Conservation (phyloP, 78 protist genomes). For the Goniomonas avonlea region DNA sequence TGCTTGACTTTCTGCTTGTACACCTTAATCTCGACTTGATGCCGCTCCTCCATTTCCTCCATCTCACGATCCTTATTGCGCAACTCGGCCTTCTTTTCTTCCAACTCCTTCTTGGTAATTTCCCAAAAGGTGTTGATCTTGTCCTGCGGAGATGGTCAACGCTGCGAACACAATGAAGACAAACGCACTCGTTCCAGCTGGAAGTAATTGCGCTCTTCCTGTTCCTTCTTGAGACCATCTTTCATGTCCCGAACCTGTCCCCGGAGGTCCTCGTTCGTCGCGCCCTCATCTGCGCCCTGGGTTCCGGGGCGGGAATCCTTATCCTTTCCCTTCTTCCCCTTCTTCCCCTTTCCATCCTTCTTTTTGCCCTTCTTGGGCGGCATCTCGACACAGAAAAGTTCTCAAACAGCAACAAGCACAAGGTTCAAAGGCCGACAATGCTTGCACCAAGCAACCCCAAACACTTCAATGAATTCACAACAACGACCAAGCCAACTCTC, state of each 20-base stretch:
- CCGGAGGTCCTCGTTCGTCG: slow-evolving; percentile 8
- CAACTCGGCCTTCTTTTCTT: slow-evolving; percentile 48
- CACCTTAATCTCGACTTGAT: slow-evolving; percentile 67
- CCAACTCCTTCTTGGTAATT: slow-evolving; percentile 62
- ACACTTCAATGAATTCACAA: no score
- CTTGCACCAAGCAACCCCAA: no score
- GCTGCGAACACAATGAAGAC: background rate
- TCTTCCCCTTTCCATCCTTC: slow-evolving; percentile 11
- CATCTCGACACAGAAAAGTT: slow-evolving; percentile 7
- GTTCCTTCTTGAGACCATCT: slow-evolving; percentile 35
- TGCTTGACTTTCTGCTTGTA: slow-evolving; percentile 76
- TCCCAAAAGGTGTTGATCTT: slow-evolving; percentile 68
- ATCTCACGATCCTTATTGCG: slow-evolving; percentile 70
- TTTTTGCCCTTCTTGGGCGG: slow-evolving; percentile 18
- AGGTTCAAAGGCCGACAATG: background rate
- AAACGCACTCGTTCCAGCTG: slow-evolving; percentile 60
- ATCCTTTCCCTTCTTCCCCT: background rate
- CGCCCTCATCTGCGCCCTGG: background rate
- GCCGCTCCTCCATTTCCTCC: slow-evolving; percentile 66
- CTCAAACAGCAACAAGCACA: background rate
- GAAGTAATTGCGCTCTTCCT: slow-evolving; percentile 62
- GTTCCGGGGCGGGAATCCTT: background rate
- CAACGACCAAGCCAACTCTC: no score
- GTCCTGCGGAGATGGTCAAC: slow-evolving; percentile 17
- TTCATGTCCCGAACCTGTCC: background rate